phyloP scores from a whole-genome alignment of 768 basidiomycete species.

The Amanita exitialis region DNA sequence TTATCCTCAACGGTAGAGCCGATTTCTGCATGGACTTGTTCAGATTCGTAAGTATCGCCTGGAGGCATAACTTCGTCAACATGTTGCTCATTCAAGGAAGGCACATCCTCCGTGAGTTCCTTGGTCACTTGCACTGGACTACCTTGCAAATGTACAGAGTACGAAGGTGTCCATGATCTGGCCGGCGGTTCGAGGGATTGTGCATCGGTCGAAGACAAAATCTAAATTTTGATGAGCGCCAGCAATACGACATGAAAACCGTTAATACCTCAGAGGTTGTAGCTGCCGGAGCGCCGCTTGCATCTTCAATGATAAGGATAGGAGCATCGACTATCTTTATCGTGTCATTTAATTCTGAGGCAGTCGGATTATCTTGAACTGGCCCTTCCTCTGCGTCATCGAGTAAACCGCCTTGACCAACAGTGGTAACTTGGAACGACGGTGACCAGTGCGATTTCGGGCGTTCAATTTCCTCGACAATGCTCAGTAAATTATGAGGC shows the following conservation, averaged over 20 bases:
- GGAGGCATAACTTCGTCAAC: neutral
- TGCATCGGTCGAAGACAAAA: neutral
- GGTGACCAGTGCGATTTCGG: slow-evolving; percentile 44
- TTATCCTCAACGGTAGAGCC: no score
- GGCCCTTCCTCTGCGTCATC: slow-evolving; percentile 12
- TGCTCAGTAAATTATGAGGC: slow-evolving; percentile 1
- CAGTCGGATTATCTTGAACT: neutral
- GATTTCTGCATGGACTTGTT: neutral
- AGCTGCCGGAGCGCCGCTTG: neutral
- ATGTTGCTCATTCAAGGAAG: neutral
- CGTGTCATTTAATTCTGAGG: neutral
- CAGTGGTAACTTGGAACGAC: slow-evolving; percentile 41
- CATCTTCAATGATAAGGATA: neutral
- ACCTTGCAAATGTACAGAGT: slow-evolving; percentile 31
- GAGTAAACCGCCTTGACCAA: slow-evolving; percentile 18
- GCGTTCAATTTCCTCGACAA: slow-evolving; percentile 21
- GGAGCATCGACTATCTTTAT: neutral
- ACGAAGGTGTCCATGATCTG: slow-evolving; percentile 30
- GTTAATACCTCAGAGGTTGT: slow-evolving; percentile 1
- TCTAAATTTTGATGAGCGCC: neutral
- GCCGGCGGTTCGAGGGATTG: slow-evolving; percentile 11
- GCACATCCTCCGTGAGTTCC: neutral
- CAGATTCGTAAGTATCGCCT: neutral
- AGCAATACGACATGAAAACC: neutral
- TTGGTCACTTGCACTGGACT: slow-evolving; percentile 12